phyloP scores from a whole-genome alignment of 1,284 basidiomycete genomes.

The Ceratobasidium papillatum region DNA sequence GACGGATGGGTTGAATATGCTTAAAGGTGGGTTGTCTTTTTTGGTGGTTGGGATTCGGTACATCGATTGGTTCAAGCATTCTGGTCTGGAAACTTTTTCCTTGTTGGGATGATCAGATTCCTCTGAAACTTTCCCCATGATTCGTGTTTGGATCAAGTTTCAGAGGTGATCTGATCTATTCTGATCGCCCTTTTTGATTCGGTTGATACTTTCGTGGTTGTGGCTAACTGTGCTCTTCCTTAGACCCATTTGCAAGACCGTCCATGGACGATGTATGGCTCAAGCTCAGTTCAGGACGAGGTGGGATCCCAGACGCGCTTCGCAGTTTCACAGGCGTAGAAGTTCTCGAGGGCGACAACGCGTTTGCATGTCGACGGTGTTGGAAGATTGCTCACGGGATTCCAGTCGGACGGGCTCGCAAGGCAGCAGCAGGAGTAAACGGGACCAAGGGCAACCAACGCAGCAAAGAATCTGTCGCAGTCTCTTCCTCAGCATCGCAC shows the following conservation, averaged over 20 bases:
- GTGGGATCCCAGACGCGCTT: slow-evolving; percentile 66
- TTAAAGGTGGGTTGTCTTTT: slow-evolving; percentile 16
- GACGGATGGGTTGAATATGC: slow-evolving; percentile 15
- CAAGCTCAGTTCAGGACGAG: slow-evolving; percentile 43
- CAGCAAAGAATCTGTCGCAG: slow-evolving; percentile 39
- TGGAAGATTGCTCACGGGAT: slow-evolving; percentile 84
- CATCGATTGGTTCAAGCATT: too few species aligned
- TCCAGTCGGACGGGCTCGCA: slow-evolving; percentile 35
- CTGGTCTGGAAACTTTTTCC: too few species aligned
- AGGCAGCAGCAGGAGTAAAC: slow-evolving; percentile 51
- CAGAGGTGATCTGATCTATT: too few species aligned
- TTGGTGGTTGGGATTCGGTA: too few species aligned
- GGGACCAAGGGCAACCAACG: slow-evolving; percentile 53
- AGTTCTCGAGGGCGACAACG: slow-evolving; percentile 90
- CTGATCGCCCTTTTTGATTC: too few species aligned
- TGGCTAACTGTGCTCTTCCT: too few species aligned
- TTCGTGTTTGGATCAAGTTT: too few species aligned
- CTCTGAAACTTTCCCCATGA: too few species aligned
- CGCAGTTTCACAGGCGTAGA: slow-evolving; percentile 90
- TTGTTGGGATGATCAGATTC: too few species aligned
- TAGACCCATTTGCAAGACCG: slow-evolving; percentile 32
- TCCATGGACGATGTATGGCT: slow-evolving; percentile 40
- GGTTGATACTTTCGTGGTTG: too few species aligned
- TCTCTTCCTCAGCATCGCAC: slow-evolving; percentile 22
- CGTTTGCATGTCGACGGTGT: slow-evolving; percentile 90